phyloP scores from a whole-genome alignment of 345 rosid species.

The Bretschneidera sinensis region DNA sequence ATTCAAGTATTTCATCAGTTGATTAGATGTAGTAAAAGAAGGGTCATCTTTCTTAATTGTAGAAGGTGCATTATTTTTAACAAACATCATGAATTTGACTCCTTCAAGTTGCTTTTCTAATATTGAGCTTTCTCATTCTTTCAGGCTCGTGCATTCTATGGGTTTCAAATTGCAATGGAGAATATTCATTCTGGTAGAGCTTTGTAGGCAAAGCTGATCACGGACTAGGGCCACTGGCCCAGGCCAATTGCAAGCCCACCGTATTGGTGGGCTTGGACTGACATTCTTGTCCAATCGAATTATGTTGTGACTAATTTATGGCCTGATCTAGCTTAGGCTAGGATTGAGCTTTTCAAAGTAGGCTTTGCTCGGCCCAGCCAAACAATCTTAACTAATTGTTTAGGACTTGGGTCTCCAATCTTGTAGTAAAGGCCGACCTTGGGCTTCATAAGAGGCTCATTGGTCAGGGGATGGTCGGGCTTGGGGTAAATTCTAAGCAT shows the following conservation, averaged over 20 bases:
- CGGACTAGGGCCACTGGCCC: not conserved
- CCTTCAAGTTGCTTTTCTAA: conserved; percentile 20
- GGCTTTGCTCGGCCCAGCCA: not conserved
- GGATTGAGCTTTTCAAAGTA: not conserved
- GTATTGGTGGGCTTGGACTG: not conserved
- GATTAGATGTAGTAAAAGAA: not conserved
- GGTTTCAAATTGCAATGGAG: conserved; percentile 95
- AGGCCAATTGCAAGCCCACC: not conserved
- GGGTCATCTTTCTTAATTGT: not conserved
- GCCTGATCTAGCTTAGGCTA: not conserved
- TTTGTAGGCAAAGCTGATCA: conserved; percentile 12
- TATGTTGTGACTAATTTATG: not conserved
- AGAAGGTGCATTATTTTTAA: not conserved
- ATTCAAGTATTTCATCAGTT: not conserved
- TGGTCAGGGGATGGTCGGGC: not conserved
- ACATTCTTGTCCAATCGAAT: not conserved
- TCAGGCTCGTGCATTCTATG: conserved; percentile 93
- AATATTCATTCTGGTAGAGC: conserved; percentile 86
- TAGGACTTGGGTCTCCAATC: not conserved
- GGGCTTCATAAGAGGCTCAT: not conserved
- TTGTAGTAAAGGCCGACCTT: not conserved
- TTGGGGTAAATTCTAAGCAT: conserved; percentile 3
- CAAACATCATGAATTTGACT: conserved; percentile 1
- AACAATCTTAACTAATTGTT: not conserved
- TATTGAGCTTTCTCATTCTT: conserved; percentile 11